A percentile compares a stretch with the other conserved stretches of the same genome.
These are phyloP conservation scores for Yarrowia alimentaria DNA, from an alignment of 805 yeast species.

Conservation along the genomic window DNA sequence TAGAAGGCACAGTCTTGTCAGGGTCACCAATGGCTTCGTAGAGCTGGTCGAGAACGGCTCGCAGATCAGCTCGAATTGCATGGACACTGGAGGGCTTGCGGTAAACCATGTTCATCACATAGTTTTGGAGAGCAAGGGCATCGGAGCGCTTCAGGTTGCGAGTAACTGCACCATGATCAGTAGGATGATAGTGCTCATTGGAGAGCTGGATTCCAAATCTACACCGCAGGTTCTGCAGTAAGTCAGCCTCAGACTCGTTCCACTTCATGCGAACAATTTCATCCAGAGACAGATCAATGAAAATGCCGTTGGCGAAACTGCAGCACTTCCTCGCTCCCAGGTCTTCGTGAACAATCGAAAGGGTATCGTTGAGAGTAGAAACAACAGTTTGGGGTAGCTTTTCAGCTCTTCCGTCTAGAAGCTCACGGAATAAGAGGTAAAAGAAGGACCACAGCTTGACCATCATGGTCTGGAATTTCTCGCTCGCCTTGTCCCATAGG, in stretches of 20 bases:
- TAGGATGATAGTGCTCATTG: conserved; percentile 59
- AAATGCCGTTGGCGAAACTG: conserved; percentile 58
- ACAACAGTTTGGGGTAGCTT: conserved; percentile 32
- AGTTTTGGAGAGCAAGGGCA: conserved; percentile 45
- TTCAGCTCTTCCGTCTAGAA: conserved; percentile 33
- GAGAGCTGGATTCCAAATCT: conserved; percentile 66
- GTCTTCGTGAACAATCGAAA: conserved; percentile 67
- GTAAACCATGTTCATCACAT: conserved; percentile 55
- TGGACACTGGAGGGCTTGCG: conserved; percentile 59
- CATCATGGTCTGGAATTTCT: conserved; percentile 38
- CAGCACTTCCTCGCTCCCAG: conserved; percentile 71
- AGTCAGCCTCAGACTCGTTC: conserved; percentile 59
- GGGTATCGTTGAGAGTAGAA: conserved; percentile 44
- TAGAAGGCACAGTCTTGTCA: conserved; percentile 30
- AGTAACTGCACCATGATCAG: conserved; percentile 59
- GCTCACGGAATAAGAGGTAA: conserved; percentile 42
- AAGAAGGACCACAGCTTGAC: conserved; percentile 41
- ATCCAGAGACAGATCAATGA: conserved; percentile 59
- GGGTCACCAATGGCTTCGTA: conserved; percentile 73
- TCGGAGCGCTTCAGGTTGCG: conserved; percentile 44
- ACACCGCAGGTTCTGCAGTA: conserved; percentile 77
- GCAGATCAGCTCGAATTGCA: conserved; percentile 64
- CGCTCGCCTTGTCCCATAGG: conserved; percentile 38
- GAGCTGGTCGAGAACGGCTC: conserved; percentile 65
- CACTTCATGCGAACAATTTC: conserved; percentile 48